These are phyloP conservation scores for Euphorbia lathyris DNA, from an alignment of 345 rosid genomes.

Conservation along the genomic window DNA sequence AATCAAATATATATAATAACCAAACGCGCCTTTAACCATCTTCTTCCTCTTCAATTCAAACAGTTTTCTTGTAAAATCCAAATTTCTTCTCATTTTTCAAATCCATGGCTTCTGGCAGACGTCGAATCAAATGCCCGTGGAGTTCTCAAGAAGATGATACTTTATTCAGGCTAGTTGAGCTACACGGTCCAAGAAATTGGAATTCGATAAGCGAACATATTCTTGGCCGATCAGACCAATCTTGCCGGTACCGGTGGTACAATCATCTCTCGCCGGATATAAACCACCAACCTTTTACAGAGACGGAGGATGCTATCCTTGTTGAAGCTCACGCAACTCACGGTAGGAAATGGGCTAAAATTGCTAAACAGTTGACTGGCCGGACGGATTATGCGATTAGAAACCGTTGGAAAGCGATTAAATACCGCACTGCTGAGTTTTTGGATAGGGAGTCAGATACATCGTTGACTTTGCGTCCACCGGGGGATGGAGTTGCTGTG, in stretches of 20 bases:
- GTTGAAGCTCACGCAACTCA: constrained; percentile 46
- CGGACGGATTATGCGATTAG: constrained; percentile 65
- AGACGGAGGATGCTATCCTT: constrained; percentile 49
- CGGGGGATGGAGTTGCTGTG: constrained; percentile 22
- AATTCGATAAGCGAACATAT: constrained; percentile 49
- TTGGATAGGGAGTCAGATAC: constrained; percentile 37
- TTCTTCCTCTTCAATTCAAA: constrained; percentile 15
- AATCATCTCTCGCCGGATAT: constrained; percentile 62
- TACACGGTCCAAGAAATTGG: constrained; percentile 68
- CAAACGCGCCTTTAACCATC: constrained; percentile 31
- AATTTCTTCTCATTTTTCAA: background rate
- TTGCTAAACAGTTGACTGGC: constrained; percentile 55
- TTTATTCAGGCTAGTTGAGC: constrained; percentile 43
- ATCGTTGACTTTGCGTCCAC: too few relatives aligned
- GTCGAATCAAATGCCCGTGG: constrained; percentile 57
- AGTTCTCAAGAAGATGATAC: constrained; percentile 56
- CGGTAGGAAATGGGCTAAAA: constrained; percentile 70
- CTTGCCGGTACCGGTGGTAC: constrained; percentile 66
- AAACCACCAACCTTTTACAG: constrained; percentile 60
- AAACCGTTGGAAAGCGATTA: constrained; percentile 68
- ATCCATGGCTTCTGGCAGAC: constrained; percentile 10
- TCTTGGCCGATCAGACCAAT: constrained; percentile 64
- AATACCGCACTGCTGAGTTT: constrained; percentile 24
- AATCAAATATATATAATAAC: constrained; percentile 5
- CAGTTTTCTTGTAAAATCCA: background rate